Percentiles rank a stretch among this genome's conserved stretches.
Conservation (phyloP, 2,329 filamentous ascomycete species). For the Trichoderma pleuroti region DNA sequence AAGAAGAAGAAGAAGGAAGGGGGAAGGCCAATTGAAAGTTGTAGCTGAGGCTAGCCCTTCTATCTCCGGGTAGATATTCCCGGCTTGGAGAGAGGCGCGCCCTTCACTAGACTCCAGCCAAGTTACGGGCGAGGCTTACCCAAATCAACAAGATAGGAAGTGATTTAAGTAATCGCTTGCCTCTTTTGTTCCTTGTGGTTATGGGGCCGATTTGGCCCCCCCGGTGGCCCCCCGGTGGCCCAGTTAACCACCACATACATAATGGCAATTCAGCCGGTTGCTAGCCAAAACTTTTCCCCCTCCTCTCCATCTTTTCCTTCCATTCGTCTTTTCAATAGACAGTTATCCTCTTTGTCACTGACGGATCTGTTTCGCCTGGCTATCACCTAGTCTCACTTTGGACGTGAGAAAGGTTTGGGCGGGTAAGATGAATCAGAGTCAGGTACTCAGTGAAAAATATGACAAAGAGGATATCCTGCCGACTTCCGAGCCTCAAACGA, state of each 20-base stretch:
- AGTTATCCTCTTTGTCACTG: not conserved
- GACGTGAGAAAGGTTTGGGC: not conserved
- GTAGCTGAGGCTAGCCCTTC: not conserved
- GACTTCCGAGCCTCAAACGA: not conserved
- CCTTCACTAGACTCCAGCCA: not conserved
- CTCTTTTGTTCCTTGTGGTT: not conserved
- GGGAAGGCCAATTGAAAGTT: not conserved
- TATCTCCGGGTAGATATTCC: not conserved
- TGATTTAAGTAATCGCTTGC: not conserved
- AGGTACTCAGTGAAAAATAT: not conserved
- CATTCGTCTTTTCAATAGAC: not conserved
- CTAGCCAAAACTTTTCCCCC: not conserved
- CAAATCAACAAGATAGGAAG: not conserved
- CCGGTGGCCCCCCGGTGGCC: not conserved
- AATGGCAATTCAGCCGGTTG: not conserved
- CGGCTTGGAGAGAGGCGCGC: not conserved
- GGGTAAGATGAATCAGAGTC: slow-evolving; percentile 1
- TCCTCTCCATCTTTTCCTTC: not conserved
- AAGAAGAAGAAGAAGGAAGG: not conserved
- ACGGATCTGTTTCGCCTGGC: not conserved
- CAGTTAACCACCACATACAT: not conserved
- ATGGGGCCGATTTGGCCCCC: not conserved
- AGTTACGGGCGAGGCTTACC: not conserved
- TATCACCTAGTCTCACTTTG: not conserved
- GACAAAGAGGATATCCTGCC: not conserved